Conservation (phyloP, 352 stramenopile genomes). For the Phytophthora fragariaefolia region DNA sequence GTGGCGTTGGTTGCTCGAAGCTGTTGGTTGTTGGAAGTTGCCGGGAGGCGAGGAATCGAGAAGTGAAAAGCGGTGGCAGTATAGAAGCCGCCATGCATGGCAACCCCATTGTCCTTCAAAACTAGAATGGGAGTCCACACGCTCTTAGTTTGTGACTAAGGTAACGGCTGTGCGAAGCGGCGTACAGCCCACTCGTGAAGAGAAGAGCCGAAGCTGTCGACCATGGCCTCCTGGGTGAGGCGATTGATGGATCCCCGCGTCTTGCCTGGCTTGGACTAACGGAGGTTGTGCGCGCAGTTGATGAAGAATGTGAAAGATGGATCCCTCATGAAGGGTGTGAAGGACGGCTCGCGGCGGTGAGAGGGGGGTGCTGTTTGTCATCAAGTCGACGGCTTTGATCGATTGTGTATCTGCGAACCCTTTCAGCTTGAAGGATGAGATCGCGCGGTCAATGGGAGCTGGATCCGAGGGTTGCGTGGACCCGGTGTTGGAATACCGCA, state of each 20-base stretch:
- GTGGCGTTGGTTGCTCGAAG: not conserved
- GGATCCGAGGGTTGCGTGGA: slow-evolving; percentile 62
- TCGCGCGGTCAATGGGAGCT: slow-evolving; percentile 64
- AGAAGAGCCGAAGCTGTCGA: not conserved
- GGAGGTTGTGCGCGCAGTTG: slow-evolving; percentile 30
- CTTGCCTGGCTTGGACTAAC: slow-evolving; percentile 12
- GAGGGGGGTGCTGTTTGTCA: not conserved
- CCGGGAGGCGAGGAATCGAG: slow-evolving; percentile 19
- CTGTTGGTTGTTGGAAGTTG: slow-evolving; percentile 6
- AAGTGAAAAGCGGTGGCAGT: slow-evolving; percentile 31
- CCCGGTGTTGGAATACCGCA: slow-evolving; percentile 70
- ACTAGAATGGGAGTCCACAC: no score
- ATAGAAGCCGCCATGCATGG: slow-evolving; percentile 2
- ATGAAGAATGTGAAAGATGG: slow-evolving; percentile 88
- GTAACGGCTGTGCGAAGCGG: slow-evolving; percentile 20
- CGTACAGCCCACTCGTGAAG: slow-evolving; percentile 10
- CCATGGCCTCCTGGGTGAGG: slow-evolving; percentile 55
- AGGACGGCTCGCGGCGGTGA: slow-evolving; percentile 75
- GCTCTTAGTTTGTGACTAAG: no score
- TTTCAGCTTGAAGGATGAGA: slow-evolving; percentile 79
- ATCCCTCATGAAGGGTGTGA: slow-evolving; percentile 78
- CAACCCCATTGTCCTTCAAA: no score
- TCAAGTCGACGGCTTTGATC: not conserved
- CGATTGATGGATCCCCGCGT: slow-evolving; percentile 19
- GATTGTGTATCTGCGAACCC: not conserved